Conservation (phyloP, 2,329 filamentous ascomycete genomes). For the Penicillium vulpinum region DNA sequence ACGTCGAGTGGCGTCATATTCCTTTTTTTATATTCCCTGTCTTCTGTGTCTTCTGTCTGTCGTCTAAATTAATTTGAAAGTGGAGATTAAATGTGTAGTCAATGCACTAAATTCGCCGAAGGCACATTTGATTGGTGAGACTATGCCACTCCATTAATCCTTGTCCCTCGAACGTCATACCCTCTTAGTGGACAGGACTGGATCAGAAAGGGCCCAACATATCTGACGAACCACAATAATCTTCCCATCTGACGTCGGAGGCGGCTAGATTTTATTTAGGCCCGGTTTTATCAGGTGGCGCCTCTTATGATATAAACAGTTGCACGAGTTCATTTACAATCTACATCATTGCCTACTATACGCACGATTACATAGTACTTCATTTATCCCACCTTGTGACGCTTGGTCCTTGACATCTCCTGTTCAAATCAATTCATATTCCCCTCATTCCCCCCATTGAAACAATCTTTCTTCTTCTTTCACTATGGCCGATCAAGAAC, state of each 20-base stretch:
- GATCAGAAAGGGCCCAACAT: too few relatives aligned
- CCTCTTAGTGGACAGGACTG: too few relatives aligned
- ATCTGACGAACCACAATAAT: neutral
- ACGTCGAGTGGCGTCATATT: constrained; percentile 25
- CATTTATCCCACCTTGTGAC: constrained; percentile 13
- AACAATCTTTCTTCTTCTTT: constrained; percentile 16
- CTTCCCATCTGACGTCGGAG: constrained; percentile 30
- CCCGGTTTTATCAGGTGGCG: constrained; percentile 19
- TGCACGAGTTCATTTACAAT: constrained; percentile 2
- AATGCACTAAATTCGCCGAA: constrained; percentile 9
- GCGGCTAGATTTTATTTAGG: constrained; percentile 11
- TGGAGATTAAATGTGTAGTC: constrained; percentile 15
- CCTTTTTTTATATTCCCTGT: too few relatives aligned
- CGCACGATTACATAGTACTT: constrained; percentile 14
- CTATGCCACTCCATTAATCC: constrained; percentile 1
- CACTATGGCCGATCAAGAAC: constrained; percentile 34
- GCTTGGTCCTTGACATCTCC: constrained; percentile 19
- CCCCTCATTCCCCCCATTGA: constrained; percentile 12
- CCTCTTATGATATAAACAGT: constrained; percentile 21
- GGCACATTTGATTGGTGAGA: constrained; percentile 11
- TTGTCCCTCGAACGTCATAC: constrained; percentile 19
- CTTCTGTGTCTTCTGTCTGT: too few relatives aligned
- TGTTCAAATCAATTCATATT: constrained; percentile 27
- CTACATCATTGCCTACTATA: constrained; percentile 21
- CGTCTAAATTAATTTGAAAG: constrained; percentile 29